Evolutionary conservation across 2,329 filamentous ascomycete genomes (phyloP), one percentile per base, ranked within the genome.

Genomic region (Beauveria bassiana): DNA sequence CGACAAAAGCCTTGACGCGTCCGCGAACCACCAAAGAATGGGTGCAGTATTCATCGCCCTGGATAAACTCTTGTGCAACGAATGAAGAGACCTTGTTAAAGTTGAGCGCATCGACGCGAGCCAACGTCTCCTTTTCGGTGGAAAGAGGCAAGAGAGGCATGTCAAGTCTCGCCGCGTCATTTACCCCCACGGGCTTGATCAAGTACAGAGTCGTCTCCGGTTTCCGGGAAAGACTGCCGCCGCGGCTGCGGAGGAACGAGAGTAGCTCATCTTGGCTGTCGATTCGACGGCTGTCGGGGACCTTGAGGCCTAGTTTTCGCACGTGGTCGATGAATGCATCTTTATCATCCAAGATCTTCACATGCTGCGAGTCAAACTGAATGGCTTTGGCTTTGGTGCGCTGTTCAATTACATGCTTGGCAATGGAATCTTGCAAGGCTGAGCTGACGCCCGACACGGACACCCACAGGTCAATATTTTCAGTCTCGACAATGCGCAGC

Each of bases 381-480:
- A 92, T 78, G 3, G 82, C 86, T 64, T 77, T 82, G 68, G 87
- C 89, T 1, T 65, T 65, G 0, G 85, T 86, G 40, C 79, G 75
- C 16, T 75, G 73, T 66, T 89, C 84, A 20, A 90, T 74, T 3
- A 79, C 74, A 61, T 88, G 81, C 64, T 85, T 86, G 1, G 86
- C 86, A 42, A 81, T 72, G 0, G 84, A 88, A 69, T 92, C 89
- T 67, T 89, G 85, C 14, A 87, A 72, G 0, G 85, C 86, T 0
- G 82, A 84, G 1, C 81, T 79, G 9, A 88, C 84, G n/a, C 85
- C 86, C 0, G 88, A 90, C 67, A 88, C 90, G 22, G 84, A 86
- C 3, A 92, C 83, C 88, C 89, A 93, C 3, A 92, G 72, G 61
- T 90, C 82, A 5, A 90, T 80, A 0, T 79, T 76, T 64, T 92